A percentile compares a stretch with the other conserved stretches of the same genome.
These are phyloP conservation scores for Aspergillus arachidicola DNA, from an alignment of 2,329 filamentous ascomycete species.

Conservation along the genomic window DNA sequence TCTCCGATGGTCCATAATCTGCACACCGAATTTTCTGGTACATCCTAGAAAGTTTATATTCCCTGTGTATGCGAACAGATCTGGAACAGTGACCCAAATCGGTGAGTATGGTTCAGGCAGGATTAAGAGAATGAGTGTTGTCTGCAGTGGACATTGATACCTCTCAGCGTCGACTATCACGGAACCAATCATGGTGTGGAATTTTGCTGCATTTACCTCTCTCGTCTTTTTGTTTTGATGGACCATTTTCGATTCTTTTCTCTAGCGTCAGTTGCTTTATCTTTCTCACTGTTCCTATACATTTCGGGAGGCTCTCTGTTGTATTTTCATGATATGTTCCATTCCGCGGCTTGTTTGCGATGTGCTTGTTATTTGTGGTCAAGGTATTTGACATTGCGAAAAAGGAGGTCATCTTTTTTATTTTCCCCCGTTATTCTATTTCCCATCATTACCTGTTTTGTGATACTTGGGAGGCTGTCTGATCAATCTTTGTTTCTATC, in stretches of 20 bases:
- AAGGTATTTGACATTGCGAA: slow-evolving; percentile 16
- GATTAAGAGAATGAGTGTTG: slow-evolving; percentile 11
- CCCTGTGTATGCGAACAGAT: neutral
- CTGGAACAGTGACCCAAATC: neutral
- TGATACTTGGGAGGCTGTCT: slow-evolving; percentile 43
- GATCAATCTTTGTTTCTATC: slow-evolving; percentile 32
- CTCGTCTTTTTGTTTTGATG: slow-evolving; percentile 9
- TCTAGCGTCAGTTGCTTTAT: slow-evolving; percentile 11
- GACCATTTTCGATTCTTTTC: slow-evolving; percentile 12
- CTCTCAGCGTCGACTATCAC: slow-evolving; percentile 17
- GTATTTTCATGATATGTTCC: slow-evolving; percentile 21
- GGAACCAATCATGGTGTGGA: slow-evolving; percentile 21
- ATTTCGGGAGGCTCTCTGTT: slow-evolving; percentile 24
- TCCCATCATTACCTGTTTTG: slow-evolving; percentile 21
- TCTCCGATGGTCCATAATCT: neutral
- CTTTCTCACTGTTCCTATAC: slow-evolving; percentile 15
- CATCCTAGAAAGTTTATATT: neutral
- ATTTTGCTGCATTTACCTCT: slow-evolving; percentile 22
- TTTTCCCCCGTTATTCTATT: neutral
- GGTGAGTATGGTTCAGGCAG: neutral
- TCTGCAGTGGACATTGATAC: slow-evolving; percentile 13
- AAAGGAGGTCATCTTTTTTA: slow-evolving; percentile 19
- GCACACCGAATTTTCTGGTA: neutral
- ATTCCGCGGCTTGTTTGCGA: slow-evolving; percentile 11
- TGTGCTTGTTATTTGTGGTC: slow-evolving; percentile 13